Evolutionary conservation across 2,329 filamentous ascomycete genomes (phyloP).

Genomic region (Helotiales sp.): DNA sequence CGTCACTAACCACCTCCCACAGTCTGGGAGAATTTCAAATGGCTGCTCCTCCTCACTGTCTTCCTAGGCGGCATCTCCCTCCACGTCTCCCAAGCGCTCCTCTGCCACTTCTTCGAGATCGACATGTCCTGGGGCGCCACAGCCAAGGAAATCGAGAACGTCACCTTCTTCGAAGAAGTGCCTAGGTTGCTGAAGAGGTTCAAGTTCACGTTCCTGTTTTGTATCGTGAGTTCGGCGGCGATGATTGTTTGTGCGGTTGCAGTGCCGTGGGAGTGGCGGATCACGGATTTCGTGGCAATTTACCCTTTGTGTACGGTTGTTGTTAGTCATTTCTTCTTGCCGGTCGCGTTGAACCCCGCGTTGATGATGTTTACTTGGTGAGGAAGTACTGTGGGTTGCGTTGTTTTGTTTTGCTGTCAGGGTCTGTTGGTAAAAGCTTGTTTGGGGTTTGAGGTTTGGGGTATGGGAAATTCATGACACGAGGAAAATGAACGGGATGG

Average conservation of each 20-base stretch:
- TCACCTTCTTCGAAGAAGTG: slow-evolving; percentile 20
- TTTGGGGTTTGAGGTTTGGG: too few species aligned
- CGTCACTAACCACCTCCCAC: neutral
- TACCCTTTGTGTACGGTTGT: slow-evolving; percentile 55
- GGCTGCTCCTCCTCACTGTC: slow-evolving; percentile 42
- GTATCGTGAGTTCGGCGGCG: slow-evolving; percentile 43
- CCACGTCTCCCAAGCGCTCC: slow-evolving; percentile 42
- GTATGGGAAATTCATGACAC: too few species aligned
- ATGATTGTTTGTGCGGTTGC: slow-evolving; percentile 48
- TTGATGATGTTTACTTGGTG: slow-evolving; percentile 65
- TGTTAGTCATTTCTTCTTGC: slow-evolving; percentile 55
- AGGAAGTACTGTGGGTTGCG: too few species aligned
- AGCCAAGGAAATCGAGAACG: slow-evolving; percentile 54
- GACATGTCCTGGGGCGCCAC: slow-evolving; percentile 55
- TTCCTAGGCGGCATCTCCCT: slow-evolving; percentile 46
- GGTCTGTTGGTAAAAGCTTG: too few species aligned
- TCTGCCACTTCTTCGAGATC: slow-evolving; percentile 44
- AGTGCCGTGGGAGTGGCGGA: slow-evolving; percentile 27
- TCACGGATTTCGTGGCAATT: slow-evolving; percentile 55
- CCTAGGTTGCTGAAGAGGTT: slow-evolving; percentile 55
- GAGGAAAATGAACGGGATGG: too few species aligned
- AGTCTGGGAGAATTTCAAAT: slow-evolving; percentile 57
- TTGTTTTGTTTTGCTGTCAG: too few species aligned
- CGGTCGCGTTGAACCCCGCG: slow-evolving; percentile 61
- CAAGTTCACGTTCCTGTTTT: slow-evolving; percentile 54